Evolutionary conservation across 805 yeast genomes (phyloP).

Genomic region (Millerozyma acaciae): DNA sequence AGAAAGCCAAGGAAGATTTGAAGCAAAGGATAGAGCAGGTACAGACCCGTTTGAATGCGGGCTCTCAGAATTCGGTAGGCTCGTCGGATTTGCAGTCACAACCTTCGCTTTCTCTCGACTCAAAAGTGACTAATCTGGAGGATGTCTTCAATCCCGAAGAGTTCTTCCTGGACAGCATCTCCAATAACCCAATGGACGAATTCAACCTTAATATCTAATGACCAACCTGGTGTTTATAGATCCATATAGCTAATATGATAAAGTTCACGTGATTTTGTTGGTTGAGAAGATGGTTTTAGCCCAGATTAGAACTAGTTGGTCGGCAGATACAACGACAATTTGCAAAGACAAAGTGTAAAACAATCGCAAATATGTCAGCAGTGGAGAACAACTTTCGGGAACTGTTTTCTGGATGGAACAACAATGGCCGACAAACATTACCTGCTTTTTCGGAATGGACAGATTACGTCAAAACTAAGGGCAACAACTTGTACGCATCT

Average conservation of each 20-base stretch:
- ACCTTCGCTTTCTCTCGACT: constrained; percentile 1
- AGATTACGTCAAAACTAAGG: constrained; percentile 38
- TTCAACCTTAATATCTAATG: not conserved
- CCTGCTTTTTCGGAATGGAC: constrained; percentile 41
- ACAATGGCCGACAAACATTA: constrained; percentile 9
- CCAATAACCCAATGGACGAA: constrained; percentile 2
- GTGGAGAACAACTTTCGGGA: constrained; percentile 32
- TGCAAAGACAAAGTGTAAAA: no score
- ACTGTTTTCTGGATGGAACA: constrained; percentile 32
- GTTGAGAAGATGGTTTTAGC: no score
- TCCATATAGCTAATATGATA: no score
- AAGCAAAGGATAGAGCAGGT: constrained; percentile 17
- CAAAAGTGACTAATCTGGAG: constrained; percentile 8
- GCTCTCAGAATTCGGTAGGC: not conserved
- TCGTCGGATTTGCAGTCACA: constrained; percentile 1
- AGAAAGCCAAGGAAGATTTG: constrained; percentile 41
- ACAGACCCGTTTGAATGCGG: constrained; percentile 7
- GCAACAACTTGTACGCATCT: constrained; percentile 58
- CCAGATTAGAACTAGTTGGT: no score
- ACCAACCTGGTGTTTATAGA: not conserved
- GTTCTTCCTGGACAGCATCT: constrained; percentile 22
- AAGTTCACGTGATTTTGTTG: no score
- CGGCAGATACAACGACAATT: no score
- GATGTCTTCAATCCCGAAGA: constrained; percentile 23
- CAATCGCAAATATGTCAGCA: constrained; percentile 21